phyloP scores from a whole-genome alignment of 306 rosid genomes.

The Prunus fruticosa region DNA sequence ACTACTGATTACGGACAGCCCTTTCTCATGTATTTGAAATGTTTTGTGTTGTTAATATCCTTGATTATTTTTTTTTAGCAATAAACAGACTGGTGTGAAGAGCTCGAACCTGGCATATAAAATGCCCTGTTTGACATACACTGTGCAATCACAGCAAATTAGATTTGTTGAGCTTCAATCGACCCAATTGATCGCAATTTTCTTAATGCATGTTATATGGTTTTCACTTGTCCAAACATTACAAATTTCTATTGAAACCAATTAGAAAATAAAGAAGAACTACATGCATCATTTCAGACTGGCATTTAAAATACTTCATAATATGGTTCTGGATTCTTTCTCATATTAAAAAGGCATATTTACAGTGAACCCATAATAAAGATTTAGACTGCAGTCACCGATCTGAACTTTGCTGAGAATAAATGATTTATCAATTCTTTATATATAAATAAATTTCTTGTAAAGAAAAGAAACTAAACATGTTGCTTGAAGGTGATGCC shows the following conservation, averaged over 20 bases:
- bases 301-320: neutral
- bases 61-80: too few relatives aligned
- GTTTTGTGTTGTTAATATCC: too few relatives aligned
- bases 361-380: neutral
- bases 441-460: neutral
- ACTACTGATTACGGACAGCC: too few relatives aligned
- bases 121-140: too few relatives aligned
- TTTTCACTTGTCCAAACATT: neutral
- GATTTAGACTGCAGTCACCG: neutral
- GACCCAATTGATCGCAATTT: too few relatives aligned
- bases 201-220: neutral
- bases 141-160: too few relatives aligned
- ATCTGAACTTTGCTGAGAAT: neutral
- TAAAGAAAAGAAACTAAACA: neutral
- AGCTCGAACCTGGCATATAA: too few relatives aligned
- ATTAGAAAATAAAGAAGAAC: neutral
- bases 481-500: neutral
- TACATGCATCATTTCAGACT: neutral
- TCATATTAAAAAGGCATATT: neutral
- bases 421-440: neutral
- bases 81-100: too few relatives aligned
- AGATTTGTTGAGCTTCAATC: too few relatives aligned
- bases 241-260: neutral
- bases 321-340: neutral
- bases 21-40: too few relatives aligned